Evolutionary conservation across 2,329 filamentous ascomycete genomes (phyloP).

Genomic region (Exophiala lecanii-corni): DNA sequence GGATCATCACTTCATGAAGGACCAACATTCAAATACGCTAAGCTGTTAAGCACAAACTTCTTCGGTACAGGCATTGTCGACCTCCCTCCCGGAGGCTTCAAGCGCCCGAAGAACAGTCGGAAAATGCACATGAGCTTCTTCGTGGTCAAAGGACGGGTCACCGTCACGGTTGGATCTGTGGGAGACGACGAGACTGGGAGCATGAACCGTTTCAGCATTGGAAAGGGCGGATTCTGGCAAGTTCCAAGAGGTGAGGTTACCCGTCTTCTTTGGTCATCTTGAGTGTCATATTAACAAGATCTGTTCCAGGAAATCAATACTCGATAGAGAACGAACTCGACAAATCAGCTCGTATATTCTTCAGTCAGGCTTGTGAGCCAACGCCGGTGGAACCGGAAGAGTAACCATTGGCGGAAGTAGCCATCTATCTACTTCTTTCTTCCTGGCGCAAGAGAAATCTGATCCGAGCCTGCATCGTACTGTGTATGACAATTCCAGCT

Average conservation of each 20-base stretch:
- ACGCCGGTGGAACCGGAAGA: slow-evolving; percentile 4
- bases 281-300: slow-evolving; percentile 4
- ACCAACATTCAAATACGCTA: slow-evolving; percentile 74
- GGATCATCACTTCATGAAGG: slow-evolving; percentile 43
- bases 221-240: slow-evolving; percentile 85
- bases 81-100: slow-evolving; percentile 74
- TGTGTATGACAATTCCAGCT: too few species aligned
- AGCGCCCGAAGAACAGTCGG: slow-evolving; percentile 84
- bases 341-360: slow-evolving; percentile 74
- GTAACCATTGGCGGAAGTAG: too few species aligned
- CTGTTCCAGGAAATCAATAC: slow-evolving; percentile 75
- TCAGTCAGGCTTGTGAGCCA: slow-evolving; percentile 73
- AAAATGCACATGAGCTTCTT: slow-evolving; percentile 99
- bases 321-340: slow-evolving; percentile 71
- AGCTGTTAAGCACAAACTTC: slow-evolving; percentile 77
- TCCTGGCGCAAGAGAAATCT: too few species aligned
- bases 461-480: too few species aligned
- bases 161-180: slow-evolving; percentile 67
- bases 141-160: slow-evolving; percentile 75
- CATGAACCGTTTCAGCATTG: slow-evolving; percentile 68
- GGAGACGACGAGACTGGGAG: slow-evolving; percentile 34
- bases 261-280: slow-evolving; percentile 13
- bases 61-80: slow-evolving; percentile 89
- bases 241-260: slow-evolving; percentile 78
- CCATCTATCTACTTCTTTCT: too few species aligned